Evolutionary conservation across 495 filamentous ascomycete species (phyloP).

Genomic region (Hypoxylon cercidicola): DNA sequence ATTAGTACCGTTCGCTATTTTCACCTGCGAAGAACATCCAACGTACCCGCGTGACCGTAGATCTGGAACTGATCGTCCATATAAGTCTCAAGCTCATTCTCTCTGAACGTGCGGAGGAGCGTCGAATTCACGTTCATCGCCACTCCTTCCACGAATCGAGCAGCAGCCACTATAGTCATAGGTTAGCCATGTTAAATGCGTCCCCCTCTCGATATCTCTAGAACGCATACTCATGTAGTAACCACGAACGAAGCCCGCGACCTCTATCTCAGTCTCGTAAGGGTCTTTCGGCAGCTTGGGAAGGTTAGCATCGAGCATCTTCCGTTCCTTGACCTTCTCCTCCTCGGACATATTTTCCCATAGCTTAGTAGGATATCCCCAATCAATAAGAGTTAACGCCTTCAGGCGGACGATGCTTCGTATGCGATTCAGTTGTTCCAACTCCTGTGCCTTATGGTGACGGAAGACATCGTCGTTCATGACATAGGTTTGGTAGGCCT

Average conservation of each 20-base stretch:
- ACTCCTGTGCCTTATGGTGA: slow-evolving; percentile 50
- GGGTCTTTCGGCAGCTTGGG: slow-evolving; percentile 55
- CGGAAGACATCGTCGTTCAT: slow-evolving; percentile 53
- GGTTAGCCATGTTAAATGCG: slow-evolving; percentile 9
- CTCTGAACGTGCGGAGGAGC: slow-evolving; percentile 52
- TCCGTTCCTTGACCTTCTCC: slow-evolving; percentile 40
- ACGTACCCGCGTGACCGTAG: slow-evolving; percentile 32
- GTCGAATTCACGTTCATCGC: slow-evolving; percentile 58
- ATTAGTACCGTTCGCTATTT: slow-evolving; percentile 4
- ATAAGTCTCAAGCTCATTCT: slow-evolving; percentile 40
- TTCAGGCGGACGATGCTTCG: slow-evolving; percentile 53
- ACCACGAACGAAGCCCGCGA: slow-evolving; percentile 61
- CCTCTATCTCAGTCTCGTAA: slow-evolving; percentile 57
- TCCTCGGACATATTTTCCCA: slow-evolving; percentile 53
- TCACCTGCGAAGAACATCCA: not conserved
- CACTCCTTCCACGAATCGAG: slow-evolving; percentile 61
- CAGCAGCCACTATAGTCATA: slow-evolving; percentile 47
- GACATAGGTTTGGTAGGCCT: slow-evolving; percentile 54
- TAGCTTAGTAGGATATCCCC: slow-evolving; percentile 36
- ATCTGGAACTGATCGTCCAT: slow-evolving; percentile 57
- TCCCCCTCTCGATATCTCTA: not conserved
- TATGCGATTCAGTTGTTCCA: slow-evolving; percentile 43
- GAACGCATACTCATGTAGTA: slow-evolving; percentile 58
- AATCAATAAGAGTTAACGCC: slow-evolving; percentile 43
- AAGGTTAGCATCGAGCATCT: slow-evolving; percentile 42